These are phyloP conservation scores for Saururus chinensis DNA, from an alignment of 164 flowering plant genomes.

Conservation along the genomic window DNA sequence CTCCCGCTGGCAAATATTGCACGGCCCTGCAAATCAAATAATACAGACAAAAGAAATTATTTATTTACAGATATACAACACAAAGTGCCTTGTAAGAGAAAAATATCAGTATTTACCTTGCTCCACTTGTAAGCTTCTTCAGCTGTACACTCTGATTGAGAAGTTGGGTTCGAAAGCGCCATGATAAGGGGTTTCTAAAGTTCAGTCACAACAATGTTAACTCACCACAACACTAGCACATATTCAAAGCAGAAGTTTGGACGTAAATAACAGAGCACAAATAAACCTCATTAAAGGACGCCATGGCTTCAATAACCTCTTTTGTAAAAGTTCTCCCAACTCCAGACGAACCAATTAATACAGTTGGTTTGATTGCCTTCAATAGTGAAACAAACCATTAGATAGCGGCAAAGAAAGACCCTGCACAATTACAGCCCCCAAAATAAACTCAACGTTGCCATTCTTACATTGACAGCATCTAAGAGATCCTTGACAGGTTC, in stretches of 20 bases:
- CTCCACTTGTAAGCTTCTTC: conserved; percentile 92
- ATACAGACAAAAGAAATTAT: background rate
- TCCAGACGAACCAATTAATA: conserved; percentile 81
- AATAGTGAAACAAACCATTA: conserved; percentile 2
- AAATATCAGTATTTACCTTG: conserved; percentile 31
- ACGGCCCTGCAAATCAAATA: conserved; percentile 47
- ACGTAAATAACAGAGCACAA: background rate
- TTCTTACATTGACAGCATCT: conserved; percentile 71
- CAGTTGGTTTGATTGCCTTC: conserved; percentile 77
- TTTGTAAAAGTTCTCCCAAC: conserved; percentile 72
- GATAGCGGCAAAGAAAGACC: background rate
- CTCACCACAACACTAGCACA: background rate
- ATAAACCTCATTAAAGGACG: conserved; percentile 66
- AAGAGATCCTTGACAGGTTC: conserved; percentile 60
- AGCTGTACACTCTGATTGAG: conserved; percentile 93
- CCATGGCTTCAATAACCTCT: conserved; percentile 81
- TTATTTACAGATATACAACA: background rate
- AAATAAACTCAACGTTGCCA: background rate
- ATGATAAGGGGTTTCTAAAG: conserved; percentile 79
- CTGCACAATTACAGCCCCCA: background rate
- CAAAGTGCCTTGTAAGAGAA: background rate
- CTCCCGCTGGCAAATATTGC: conserved; percentile 94
- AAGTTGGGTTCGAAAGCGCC: conserved; percentile 92
- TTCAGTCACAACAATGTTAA: background rate
- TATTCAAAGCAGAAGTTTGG: background rate